Base-by-base conservation (phyloP, 805 yeast species). In the Clavispora carvajalis region DNA sequence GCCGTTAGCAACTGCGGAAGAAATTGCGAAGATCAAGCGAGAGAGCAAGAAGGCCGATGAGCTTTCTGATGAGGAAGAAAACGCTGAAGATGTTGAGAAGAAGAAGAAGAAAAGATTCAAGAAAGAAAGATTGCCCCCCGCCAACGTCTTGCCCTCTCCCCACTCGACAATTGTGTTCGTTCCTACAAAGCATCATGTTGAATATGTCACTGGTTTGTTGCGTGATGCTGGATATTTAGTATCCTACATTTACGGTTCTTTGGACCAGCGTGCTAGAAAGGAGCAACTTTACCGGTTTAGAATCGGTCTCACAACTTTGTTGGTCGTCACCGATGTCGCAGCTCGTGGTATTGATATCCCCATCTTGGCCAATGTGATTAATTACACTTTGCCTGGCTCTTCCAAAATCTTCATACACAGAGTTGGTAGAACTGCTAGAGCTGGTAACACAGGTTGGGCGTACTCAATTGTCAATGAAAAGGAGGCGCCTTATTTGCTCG, bases 331-430 rank as follows among this genome's bases (percentile, higher is more conserved):
- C 1, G 99, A 93, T 71, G 98, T 87, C 48, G 96, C 96, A 19
- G 99, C 99, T 2, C 82, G 99, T 71, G 99, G 99, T 80, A 89
- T 93, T 46, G 99, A 95, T 78, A 87, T 93, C 49, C 99, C 99
- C 0, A 81, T 93, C 41, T 75, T 93, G 57, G 96, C 98, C 6
- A 90, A 95, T 57, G 99, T 93, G 39, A 76, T 93, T 51, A 93
- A 93, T 61, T 93, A 77, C 62, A 80, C 96, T 1, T 71, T 93
- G 45, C 98, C 98, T 9, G 84, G 88, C 1, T 82, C 95, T 1
- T 88, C 97, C 4, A 93, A 95, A 63, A 85, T 91, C 44, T 93
- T 93, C 63, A 77, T 93, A 41, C 99, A 93, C 65, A 80, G 99
- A 67, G 98, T 93, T 35, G 99, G 99, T 62, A 82, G 99, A 75